phyloP scores from a whole-genome alignment of 768 basidiomycete genomes.

The Lactarius psammicola region DNA sequence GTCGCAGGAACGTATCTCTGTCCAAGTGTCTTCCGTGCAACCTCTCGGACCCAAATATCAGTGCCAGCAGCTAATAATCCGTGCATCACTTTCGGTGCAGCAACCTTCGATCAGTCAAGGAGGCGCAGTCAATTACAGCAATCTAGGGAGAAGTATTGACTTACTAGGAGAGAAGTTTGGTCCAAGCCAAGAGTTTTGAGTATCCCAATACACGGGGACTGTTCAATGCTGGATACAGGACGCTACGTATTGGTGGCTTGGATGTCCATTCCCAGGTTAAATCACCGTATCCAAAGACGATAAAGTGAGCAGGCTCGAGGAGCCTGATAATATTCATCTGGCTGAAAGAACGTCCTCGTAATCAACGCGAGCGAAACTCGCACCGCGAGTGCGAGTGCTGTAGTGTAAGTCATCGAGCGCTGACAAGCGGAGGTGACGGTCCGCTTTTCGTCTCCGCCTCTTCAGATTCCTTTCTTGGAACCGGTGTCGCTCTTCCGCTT shows the following conservation, averaged over 20 bases:
- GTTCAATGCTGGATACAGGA: constrained; percentile 80
- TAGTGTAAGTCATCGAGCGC: constrained; percentile 3
- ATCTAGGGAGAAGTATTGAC: constrained; percentile 33
- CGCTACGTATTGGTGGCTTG: constrained; percentile 68
- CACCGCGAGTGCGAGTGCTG: constrained; percentile 43
- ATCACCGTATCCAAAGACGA: constrained; percentile 89
- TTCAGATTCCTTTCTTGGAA: background rate
- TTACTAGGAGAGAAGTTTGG: constrained; percentile 57
- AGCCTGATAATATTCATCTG: constrained; percentile 95
- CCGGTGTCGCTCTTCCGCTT: too few species aligned
- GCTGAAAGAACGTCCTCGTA: constrained; percentile 89
- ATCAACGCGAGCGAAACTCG: constrained; percentile 62
- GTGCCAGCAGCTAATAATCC: constrained; percentile 75
- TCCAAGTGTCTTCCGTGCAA: constrained; percentile 60
- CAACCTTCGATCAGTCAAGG: constrained; percentile 53
- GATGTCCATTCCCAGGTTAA: constrained; percentile 96
- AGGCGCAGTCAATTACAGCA: background rate
- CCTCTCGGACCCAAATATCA: constrained; percentile 67
- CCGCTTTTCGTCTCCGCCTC: background rate
- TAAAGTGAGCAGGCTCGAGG: constrained; percentile 87
- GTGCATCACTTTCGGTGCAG: constrained; percentile 72
- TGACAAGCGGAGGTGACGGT: background rate
- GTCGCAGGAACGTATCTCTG: constrained; percentile 54
- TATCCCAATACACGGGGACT: constrained; percentile 72
- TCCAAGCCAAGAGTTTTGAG: constrained; percentile 60